Base-by-base conservation (phyloP, 495 filamentous ascomycete genomes). In the Xylaria castorea region DNA sequence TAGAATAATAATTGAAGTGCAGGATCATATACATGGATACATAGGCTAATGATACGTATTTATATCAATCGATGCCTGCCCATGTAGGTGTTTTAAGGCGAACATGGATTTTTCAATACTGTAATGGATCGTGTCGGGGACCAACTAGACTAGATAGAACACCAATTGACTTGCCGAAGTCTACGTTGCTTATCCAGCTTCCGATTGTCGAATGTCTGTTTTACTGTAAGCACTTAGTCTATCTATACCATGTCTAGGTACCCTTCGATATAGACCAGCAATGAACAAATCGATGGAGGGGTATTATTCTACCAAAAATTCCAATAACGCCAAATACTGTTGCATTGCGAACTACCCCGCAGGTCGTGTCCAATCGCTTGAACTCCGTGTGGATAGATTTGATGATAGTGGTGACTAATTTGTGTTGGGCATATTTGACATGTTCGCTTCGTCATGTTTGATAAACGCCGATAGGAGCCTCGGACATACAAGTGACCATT, bases 341-440 rank as follows among this genome's bases (percentile, higher is more conserved):
- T 2, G 7, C 18, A 60, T 20, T 11, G 18, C 36, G 7, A 67
- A 40, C 48, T 53, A 53, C 30, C 64, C 64, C 46, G 32, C 64
- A 42, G 64, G 46, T 32, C 7, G 16, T 25, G 27, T 11, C 63
- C 40, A 61, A 61, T 61, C 58, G 34, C 58, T 61, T 34, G 18
- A 61, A 61, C 58, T 61, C 58, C 34, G 22, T 20, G 6, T 61
- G 4, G 18, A n/a, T 11, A 36, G 34, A 22, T 30, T 67, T 53
- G 30, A 51, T 38, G 27, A 67, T 38, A 40, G 32, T 48, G 64
- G 53, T 67, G 53, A 67, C 27, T 67, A 67, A 67, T 67, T 16
- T 8, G 46, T 20, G 5, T 16, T 53, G 20, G n/a, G 9, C 64
- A 67, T 36, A 53, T 67, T 22, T 61, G 58, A 40, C 58, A 61